Evolutionary conservation across 345 rosid genomes (phyloP), one percentile per base, ranked within the genome.

Genomic region (Salix dunnii): DNA sequence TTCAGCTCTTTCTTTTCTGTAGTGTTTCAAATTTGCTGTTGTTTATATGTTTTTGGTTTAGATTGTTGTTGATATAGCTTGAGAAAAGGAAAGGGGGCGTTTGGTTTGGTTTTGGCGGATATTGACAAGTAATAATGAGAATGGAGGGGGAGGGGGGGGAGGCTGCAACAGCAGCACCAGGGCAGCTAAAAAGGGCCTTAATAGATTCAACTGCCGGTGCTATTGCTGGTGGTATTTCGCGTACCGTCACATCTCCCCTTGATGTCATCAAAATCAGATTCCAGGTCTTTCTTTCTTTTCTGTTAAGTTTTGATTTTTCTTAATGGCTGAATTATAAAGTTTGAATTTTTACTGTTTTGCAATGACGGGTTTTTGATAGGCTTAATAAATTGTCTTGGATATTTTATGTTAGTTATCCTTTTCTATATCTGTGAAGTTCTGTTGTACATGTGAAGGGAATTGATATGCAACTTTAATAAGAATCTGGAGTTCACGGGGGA

Each of bases 261-360:
- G 99, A 96, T 86, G 99, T 96, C 73, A 96, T 96, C 77, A 93
- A 96, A 85, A 96, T 96, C 79, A 86, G 99, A 83, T 93, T 96
- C 78, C 99, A 96, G 99, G 99, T 94, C 18, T 3, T 16, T 75
- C 51, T 18, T 27, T 74, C 17, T 40, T 68, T 71, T 40, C 16
- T 68, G 7, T 25, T 2, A 18, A 36, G 3, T 5, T 48, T 70
- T 30, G 7, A 9, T 17, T 49, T 6, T 48, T 53, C 18, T n/a
- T 55, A n/a, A n/a, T 55, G 27, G 62, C 23, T 55, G 62, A 55
- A 23, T n/a, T 55, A n/a, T 55, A 11, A 9, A 23, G 62, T 55
- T n/a, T 9, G 62, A 55, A n/a, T 21, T 55, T 55, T n/a, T 23
- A 55, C n/a, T 55, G 27, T n/a, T 55, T 6, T 55, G 28, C 62